Percentiles rank a stretch among this genome's conserved stretches.
Evolutionary conservation across 257 asterid species (phyloP).

Genomic region (Jacaranda copaia): DNA sequence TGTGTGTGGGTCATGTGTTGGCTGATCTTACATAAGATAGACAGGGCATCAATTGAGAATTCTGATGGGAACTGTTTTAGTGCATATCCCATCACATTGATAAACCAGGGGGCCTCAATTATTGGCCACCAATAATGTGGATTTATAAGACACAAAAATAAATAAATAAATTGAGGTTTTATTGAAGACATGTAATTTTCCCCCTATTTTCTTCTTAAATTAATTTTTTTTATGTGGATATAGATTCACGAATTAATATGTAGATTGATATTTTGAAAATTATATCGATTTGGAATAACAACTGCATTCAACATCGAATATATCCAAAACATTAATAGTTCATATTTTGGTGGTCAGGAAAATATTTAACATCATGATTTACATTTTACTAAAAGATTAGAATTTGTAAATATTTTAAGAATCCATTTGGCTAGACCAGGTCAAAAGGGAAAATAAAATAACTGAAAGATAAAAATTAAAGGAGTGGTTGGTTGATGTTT

Average conservation of each 20-base stretch:
- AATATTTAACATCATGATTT: no score
- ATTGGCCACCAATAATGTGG: constrained; percentile 46
- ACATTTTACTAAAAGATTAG: no score
- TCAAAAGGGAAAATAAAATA: no score
- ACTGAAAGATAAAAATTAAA: no score
- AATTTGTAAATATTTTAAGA: no score
- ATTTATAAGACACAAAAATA: neutral
- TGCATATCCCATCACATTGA: constrained; percentile 49
- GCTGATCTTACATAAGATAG: constrained; percentile 44
- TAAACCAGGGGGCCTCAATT: constrained; percentile 43
- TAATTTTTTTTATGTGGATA: constrained; percentile 5
- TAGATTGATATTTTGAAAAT: no score
- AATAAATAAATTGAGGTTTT: neutral
- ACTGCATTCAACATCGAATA: no score
- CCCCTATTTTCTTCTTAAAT: neutral
- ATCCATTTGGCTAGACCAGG: no score
- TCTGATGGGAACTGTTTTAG: constrained; percentile 44
- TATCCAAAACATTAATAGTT: no score
- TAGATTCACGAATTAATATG: neutral
- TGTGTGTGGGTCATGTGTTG: constrained; percentile 50
- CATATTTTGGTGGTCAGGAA: no score
- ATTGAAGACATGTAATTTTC: neutral
- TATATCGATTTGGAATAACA: no score
- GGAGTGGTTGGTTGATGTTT: no score
- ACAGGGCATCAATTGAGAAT: constrained; percentile 49